Conservation (phyloP, 164 flowering plant genomes). For the Cinnamomum micranthum region DNA sequence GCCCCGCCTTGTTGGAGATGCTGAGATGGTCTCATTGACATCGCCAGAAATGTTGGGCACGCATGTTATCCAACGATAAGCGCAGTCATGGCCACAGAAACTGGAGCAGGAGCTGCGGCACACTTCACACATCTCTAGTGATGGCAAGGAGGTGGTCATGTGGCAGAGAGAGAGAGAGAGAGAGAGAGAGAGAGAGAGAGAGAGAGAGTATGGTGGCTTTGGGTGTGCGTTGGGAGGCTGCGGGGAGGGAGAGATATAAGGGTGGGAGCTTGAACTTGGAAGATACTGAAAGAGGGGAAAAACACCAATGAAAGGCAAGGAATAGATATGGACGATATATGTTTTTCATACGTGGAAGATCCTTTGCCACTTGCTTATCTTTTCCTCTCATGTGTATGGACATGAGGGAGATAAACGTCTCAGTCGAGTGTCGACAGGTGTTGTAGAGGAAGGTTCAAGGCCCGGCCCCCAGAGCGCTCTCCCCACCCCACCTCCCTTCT, state of each 20-base stretch:
- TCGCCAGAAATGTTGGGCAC: neutral
- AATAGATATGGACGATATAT: neutral
- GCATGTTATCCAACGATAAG: neutral
- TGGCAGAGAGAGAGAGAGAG: neutral
- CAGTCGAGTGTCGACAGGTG: too few relatives aligned
- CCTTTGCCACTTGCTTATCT: too few relatives aligned
- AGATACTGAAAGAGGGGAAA: neutral
- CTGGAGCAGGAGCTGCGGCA: neutral
- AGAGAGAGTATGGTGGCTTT: too few relatives aligned
- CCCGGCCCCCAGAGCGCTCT: too few relatives aligned
- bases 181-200: neutral
- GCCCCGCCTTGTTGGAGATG: neutral
- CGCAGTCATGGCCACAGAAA: neutral
- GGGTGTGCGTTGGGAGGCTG: neutral
- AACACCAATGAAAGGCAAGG: slow-evolving; percentile 8
- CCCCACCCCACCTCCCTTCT: too few relatives aligned
- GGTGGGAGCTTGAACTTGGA: neutral
- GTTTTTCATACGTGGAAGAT: neutral
- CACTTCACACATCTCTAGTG: neutral
- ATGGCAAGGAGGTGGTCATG: neutral
- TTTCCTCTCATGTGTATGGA: too few relatives aligned
- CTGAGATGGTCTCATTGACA: neutral
- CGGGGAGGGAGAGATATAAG: neutral
- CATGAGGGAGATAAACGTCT: too few relatives aligned
- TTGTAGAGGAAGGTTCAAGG: too few relatives aligned